A percentile compares a stretch with the other conserved stretches of the same genome.
These are phyloP conservation scores for Solanum gracilifrons DNA, from an alignment of 257 asterid species.

Conservation along the genomic window DNA sequence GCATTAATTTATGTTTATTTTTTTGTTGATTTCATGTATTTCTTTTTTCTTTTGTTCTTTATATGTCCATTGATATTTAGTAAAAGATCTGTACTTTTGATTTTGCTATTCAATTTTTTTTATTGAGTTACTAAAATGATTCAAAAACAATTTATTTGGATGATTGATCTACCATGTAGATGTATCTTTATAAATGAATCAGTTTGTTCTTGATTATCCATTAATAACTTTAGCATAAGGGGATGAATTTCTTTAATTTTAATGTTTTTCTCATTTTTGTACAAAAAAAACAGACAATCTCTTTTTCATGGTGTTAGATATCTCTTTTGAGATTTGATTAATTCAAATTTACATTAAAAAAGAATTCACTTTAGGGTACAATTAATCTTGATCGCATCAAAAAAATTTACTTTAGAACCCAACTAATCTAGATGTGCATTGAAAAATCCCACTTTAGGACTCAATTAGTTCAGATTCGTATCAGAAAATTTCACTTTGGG, in stretches of 20 bases:
- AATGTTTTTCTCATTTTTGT: not conserved
- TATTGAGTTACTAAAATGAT: not conserved
- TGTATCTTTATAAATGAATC: not conserved
- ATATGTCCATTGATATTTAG: not conserved
- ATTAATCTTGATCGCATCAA: not conserved
- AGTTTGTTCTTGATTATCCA: not conserved
- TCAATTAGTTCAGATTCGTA: not conserved
- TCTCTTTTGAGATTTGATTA: not conserved
- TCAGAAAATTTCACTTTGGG: not conserved
- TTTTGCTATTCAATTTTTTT: not conserved
- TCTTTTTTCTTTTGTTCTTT: not conserved
- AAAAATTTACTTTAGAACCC: not conserved
- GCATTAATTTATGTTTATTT: not conserved
- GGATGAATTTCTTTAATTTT: not conserved
- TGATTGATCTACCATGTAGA: not conserved
- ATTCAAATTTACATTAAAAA: not conserved
- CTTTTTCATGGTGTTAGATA: not conserved
- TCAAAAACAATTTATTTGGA: not conserved
- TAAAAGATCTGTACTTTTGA: not conserved
- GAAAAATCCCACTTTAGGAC: not conserved
- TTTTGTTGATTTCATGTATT: not conserved
- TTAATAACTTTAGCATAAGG: not conserved
- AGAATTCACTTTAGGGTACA: not conserved
- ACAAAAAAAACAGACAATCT: not conserved
- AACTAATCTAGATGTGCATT: not conserved